Base-by-base conservation (phyloP, 805 yeast species). In the Hanseniaspora guilliermondii region DNA sequence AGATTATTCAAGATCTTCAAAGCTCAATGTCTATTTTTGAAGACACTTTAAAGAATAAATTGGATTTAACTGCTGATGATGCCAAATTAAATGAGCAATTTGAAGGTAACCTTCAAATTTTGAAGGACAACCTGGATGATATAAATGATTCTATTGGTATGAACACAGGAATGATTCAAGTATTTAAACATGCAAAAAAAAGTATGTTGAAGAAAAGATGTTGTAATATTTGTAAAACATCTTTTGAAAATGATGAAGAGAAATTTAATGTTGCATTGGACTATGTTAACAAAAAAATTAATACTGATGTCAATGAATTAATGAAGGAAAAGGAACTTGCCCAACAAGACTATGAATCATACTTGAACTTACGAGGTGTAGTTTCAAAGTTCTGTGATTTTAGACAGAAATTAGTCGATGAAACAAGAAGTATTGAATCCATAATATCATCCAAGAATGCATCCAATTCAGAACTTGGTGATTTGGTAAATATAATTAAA, bases 151-250 rank as follows among this genome's bases (percentile, higher is more conserved):
- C 83, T 54, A 64, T 78, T 33, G 86, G 86, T 62, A 79, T 85
- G 59, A 76, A 76, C 32, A 80, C 79, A 44, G 85, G 87, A 2
- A 82, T 89, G 0, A 70, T 78, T 25, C 78, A 78, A 41, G 88
- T 83, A 67, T 87, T 85, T 61, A 67, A 73, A 22, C 78, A 77
- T 44, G 96, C 96, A 0, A 67, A 85, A 11, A 76, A 78, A 32
- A 65, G 76, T 40, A 93, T 95, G 0, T 68, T 77, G 27, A 61
- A 64, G 4, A 73, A 76, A 8, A 74, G 80, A 11, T 72, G 77
- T 47, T 91, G 97, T 66, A 69, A 82, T 42, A 69, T 89, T 44
- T 91, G 97, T 65, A 76, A 77, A 19, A 73, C 95, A 49, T 71
- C 75, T 12, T 85, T 88, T 66, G 38, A 36, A 27, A 19, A 30